Base-by-base conservation (phyloP, 2,329 filamentous ascomycete species). In the Setomelanomma holmii region DNA sequence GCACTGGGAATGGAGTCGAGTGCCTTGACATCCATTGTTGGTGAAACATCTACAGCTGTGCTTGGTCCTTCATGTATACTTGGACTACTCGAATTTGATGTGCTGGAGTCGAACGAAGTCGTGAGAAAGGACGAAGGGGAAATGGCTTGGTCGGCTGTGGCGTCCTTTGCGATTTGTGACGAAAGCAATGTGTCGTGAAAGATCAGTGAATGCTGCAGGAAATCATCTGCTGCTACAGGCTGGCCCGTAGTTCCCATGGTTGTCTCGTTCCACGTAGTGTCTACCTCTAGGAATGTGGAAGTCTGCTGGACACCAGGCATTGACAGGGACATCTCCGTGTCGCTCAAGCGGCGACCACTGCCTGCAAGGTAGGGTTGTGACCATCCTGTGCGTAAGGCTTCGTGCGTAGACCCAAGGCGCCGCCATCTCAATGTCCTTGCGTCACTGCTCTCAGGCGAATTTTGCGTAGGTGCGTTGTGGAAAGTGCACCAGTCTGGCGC, bases 191-290 rank as follows among this genome's bases (percentile, higher is more conserved):
- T 83, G 56, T 90, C 82, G 68, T 96, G 86, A 12, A 88, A 76
- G 1, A 86, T 84, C 42, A 96, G 82, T 0, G 91, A 95, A 64
- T 93, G 86, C 58, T 95, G 85, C 63, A 91, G 89, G 71, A 95
- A 96, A 7, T 58, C 63, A 33, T 67, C 60, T 4, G 56, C 40
- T 8, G 57, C 53, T 4, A 61, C 45, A 3, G 54, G 36, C 7
- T 49, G 53, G 7, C 67, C 62, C 14, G 60, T 45, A n/a, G 63
- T 24, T 11, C 40, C 45, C n/a, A 59, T 33, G 4, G 64, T 71
- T 2, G 68, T 66, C 11, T 73, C 64, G 41, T 71, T 62, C 17
- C 58, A 45, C 5, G 64, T 59, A 1, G 53, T 49, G 49, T 71
- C 50, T 46, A 68, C 51, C 17, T 55, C 40, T 33, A 48, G 16